phyloP scores from a whole-genome alignment of 75 land plant genomes.

The Adiantum capillusveneris region DNA sequence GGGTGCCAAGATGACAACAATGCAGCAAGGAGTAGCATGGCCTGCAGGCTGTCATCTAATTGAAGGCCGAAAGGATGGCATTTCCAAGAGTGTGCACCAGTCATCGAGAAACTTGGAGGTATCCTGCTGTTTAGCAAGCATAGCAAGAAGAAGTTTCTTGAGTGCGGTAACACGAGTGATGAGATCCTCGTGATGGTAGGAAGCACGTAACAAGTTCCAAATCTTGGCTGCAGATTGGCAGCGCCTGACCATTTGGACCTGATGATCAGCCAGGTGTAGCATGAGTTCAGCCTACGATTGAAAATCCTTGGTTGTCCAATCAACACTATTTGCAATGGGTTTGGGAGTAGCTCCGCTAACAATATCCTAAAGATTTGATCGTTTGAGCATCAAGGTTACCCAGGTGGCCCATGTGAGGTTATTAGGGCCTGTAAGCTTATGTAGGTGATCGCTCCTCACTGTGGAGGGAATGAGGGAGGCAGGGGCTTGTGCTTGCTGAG shows the following conservation, averaged over 20 bases:
- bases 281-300: not conserved
- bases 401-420: not conserved
- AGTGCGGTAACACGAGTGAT: not conserved
- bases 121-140: not conserved
- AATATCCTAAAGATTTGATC: not conserved
- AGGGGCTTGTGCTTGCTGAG: not conserved
- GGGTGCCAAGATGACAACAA: not conserved
- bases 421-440: not conserved
- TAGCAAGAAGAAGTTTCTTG: not conserved
- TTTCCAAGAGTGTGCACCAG: not conserved
- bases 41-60: not conserved
- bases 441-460: not conserved
- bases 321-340: not conserved
- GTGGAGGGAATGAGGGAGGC: not conserved
- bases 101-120: slow-evolving; percentile 1
- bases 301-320: not conserved
- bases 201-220: not conserved
- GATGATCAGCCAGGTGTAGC: not conserved
- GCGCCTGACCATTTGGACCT: not conserved
- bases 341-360: not conserved
- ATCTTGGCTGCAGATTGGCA: not conserved
- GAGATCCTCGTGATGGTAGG: not conserved
- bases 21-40: not conserved
- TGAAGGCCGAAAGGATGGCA: not conserved
- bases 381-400: not conserved